A percentile compares a stretch with the other conserved stretches of the same genome.
phyloP scores from a whole-genome alignment of 495 filamentous ascomycete genomes.

The Penicillium cosmopolitanum region DNA sequence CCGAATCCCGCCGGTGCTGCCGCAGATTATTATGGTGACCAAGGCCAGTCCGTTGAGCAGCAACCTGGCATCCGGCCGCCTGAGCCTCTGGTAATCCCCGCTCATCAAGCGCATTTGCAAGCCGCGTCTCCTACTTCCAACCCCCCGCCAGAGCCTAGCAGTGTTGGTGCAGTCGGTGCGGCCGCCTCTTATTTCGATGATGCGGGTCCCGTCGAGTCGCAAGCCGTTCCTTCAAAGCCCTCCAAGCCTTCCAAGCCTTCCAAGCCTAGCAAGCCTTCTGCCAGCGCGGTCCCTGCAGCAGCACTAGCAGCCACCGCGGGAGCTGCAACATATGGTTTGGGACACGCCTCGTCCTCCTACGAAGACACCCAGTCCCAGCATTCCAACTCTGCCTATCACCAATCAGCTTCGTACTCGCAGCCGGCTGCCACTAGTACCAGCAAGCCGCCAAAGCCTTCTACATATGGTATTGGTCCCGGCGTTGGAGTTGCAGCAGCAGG shows the following conservation, averaged over 20 bases:
- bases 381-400: conserved; percentile 6
- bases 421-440: conserved; percentile 15
- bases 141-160: conserved; percentile 57
- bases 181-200: conserved; percentile 52
- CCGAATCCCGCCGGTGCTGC: conserved; percentile 61
- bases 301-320: conserved; percentile 25
- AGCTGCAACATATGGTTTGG: conserved; percentile 34
- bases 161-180: conserved; percentile 52
- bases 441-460: conserved; percentile 29
- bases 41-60: conserved; percentile 61
- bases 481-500: conserved; percentile 50
- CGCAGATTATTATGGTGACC: conserved; percentile 68
- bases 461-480: conserved; percentile 36
- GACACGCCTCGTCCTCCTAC: conserved; percentile 22
- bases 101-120: conserved; percentile 53
- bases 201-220: conserved; percentile 18
- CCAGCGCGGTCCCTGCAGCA: conserved; percentile 26
- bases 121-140: conserved; percentile 49
- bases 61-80: conserved; percentile 63
- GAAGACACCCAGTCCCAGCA: conserved; percentile 21
- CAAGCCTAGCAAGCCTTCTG: conserved; percentile 35
- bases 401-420: conserved; percentile 23
- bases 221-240: conserved; percentile 26
- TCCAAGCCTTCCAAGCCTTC: conserved; percentile 29
- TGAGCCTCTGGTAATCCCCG: conserved; percentile 57